Evolutionary conservation across 768 basidiomycete species (phyloP), one percentile per base, ranked within the genome.

Genomic region (Rhizopogon rudus): DNA sequence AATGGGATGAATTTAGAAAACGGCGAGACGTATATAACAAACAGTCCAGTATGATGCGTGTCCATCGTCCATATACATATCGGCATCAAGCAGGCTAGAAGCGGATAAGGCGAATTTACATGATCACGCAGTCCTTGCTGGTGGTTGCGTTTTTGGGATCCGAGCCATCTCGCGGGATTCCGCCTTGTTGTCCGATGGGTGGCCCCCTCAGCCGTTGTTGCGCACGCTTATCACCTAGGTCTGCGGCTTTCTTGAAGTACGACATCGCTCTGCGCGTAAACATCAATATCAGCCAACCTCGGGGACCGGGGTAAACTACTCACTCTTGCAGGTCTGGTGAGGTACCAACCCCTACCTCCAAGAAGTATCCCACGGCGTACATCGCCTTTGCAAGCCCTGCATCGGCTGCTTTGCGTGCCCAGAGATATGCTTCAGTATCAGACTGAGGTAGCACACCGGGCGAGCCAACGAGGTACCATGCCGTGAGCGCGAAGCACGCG

Each of bases 391-490:
- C 81, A 13, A 99, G 79, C 1, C 93, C 96, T 10, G 81, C 83
- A 31, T 98, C 95, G 16, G 94, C 95, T 22, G 97, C 94, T 65
- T 87, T 94, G 72, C 91, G 91, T 5, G 97, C 93, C 97, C 97
- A 99, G 3, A 99, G 76, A 72, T 86, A 98, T 10, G 97, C 97
- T 67, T 99, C 97, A 0, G 96, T 98, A 67, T 99, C 97, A 0
- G 94, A 97, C 67, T 99, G 97, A 1, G 97, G 96, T 14, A 99
- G 81, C 2, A 99, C 93, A 22, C 97, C 96, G 0, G 95, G 92
- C 8, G 95, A 98, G 45, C 97, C 97, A 57, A 98, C 96, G 60
- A 99, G 87, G 67, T 99, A 99, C 96, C 96, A 99, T 6, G 97
- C 95, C 16, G 97, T 98, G 41, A 99, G 78, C 1, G 97, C 96